Percentiles rank a stretch among this genome's conserved stretches.
Evolutionary conservation across 208 protist species (phyloP).

Genomic region (Acanthamoeba royreba): DNA sequence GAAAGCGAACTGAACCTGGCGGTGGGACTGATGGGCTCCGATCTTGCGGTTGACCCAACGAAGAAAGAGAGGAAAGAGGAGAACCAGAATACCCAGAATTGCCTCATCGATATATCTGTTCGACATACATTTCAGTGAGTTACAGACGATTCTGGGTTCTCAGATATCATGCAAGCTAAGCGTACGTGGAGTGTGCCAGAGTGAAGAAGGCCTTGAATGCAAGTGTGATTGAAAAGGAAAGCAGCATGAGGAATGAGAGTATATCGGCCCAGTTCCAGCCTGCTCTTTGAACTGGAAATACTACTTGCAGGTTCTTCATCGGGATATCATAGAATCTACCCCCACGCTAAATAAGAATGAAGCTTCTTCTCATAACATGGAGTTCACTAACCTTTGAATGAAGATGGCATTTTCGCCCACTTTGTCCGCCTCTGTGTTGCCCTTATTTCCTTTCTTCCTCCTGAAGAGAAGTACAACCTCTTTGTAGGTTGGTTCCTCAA

Average conservation of each 20-base stretch:
- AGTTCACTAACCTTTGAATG: neutral
- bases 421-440: neutral
- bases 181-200: conserved; percentile 25
- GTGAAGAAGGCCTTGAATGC: conserved; percentile 48
- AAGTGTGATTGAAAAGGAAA: neutral
- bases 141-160: neutral
- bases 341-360: neutral
- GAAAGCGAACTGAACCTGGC: neutral
- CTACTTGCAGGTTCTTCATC: conserved; percentile 38
- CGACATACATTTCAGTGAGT: neutral
- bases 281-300: neutral
- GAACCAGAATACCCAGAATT: neutral
- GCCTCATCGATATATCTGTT: conserved; percentile 13
- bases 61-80: neutral
- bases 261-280: conserved; percentile 32
- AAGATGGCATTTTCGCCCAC: neutral
- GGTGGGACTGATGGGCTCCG: neutral
- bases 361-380: neutral
- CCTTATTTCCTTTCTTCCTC: neutral
- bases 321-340: conserved; percentile 36
- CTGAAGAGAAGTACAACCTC: conserved; percentile 30
- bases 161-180: neutral
- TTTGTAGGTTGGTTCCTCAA: conserved; percentile 41
- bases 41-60: conserved; percentile 42
- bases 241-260: conserved; percentile 8